These are phyloP conservation scores for Calonectria hongkongensis DNA, from an alignment of 2,329 filamentous ascomycete genomes.

Conservation along the genomic window DNA sequence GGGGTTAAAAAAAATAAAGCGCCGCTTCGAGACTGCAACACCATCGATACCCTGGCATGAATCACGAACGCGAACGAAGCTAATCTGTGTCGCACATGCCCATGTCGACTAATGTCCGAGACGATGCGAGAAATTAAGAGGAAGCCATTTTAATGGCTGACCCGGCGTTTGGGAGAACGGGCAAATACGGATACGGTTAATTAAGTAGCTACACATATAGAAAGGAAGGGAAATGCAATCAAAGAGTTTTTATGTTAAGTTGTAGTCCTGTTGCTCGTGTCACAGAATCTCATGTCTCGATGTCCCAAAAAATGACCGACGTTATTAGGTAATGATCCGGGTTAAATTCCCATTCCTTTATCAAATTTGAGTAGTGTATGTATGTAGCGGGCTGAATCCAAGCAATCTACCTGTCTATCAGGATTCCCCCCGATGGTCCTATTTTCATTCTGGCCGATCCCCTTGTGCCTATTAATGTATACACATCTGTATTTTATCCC, in stretches of 20 bases:
- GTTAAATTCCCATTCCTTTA: not conserved
- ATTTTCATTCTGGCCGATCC: not conserved
- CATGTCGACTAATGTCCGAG: constrained; percentile 10
- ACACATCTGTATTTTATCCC: not conserved
- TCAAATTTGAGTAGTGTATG: constrained; percentile 17
- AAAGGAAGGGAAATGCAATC: constrained; percentile 28
- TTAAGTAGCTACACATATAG: constrained; percentile 35
- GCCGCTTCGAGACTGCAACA: not conserved
- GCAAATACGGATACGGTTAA: constrained; percentile 28
- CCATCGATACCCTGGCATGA: not conserved
- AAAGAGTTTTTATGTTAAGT: constrained; percentile 15
- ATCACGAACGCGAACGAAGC: not conserved
- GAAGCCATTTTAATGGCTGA: not conserved
- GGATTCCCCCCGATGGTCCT: not conserved
- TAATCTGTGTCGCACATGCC: too few relatives aligned
- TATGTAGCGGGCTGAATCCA: constrained; percentile 1
- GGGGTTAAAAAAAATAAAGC: constrained; percentile 15
- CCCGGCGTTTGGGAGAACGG: constrained; percentile 29
- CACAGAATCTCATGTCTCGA: not conserved
- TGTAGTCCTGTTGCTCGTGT: constrained; percentile 29
- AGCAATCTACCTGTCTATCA: constrained; percentile 13
- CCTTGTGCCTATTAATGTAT: constrained; percentile 11
- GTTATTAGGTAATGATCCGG: not conserved
- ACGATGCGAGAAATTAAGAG: constrained; percentile 8
- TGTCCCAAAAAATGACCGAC: not conserved